Conservation (phyloP, 1,139 yeast genomes). For the Pneumocystis canis region DNA sequence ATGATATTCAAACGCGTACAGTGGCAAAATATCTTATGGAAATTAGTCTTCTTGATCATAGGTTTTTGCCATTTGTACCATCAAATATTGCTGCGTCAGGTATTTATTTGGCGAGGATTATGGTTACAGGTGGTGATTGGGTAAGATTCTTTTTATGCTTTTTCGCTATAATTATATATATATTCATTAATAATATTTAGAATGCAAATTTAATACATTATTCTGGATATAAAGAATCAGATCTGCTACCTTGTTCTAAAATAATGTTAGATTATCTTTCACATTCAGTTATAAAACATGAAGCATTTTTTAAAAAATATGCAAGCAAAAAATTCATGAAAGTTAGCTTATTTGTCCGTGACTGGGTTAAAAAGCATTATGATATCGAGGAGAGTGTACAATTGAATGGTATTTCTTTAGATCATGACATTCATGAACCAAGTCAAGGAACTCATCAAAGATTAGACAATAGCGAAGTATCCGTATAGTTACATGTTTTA, state of each 20-base stretch:
- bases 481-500: neutral
- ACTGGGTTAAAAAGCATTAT: constrained; percentile 11
- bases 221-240: constrained; percentile 69
- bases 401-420: neutral
- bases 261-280: constrained; percentile 58
- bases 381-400: neutral
- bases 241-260: constrained; percentile 56
- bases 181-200: constrained; percentile 28
- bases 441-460: neutral
- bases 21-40: constrained; percentile 81
- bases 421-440: neutral
- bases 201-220: constrained; percentile 74
- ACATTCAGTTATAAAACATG: constrained; percentile 73
- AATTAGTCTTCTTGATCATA: constrained; percentile 64
- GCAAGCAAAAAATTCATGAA: constrained; percentile 84
- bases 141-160: neutral
- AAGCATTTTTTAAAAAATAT: constrained; percentile 85
- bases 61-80: constrained; percentile 65
- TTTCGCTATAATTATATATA: neutral
- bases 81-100: constrained; percentile 83
- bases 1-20: constrained; percentile 83
- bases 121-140: constrained; percentile 48
- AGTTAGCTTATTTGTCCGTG: constrained; percentile 24
- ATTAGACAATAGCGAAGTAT: neutral
- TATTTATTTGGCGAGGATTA: constrained; percentile 72